Evolutionary conservation across 306 rosid species (phyloP).

Genomic region (Castanea mollissima): DNA sequence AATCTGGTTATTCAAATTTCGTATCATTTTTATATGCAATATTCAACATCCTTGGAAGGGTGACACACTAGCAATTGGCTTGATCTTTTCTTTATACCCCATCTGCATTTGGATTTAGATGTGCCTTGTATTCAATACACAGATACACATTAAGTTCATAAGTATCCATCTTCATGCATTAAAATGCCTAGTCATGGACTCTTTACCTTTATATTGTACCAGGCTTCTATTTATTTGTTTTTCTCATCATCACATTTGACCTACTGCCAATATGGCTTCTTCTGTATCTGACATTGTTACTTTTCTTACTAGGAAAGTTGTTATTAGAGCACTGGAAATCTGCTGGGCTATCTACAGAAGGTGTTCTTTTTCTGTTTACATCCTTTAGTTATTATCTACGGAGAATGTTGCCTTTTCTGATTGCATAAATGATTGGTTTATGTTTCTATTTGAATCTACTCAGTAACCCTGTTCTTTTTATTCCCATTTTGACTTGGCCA

Average conservation of each 20-base stretch:
- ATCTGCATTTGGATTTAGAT: not conserved
- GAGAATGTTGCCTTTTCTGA: not conserved
- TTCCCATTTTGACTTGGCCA: not conserved
- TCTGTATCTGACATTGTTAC: not conserved
- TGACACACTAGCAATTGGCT: not conserved
- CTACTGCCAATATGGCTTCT: not conserved
- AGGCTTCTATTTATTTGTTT: not conserved
- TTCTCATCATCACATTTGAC: not conserved
- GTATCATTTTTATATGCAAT: not conserved
- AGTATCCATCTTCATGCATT: not conserved
- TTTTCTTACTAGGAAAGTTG: conserved; percentile 52
- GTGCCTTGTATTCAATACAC: not conserved
- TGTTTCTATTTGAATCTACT: not conserved
- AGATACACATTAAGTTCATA: not conserved
- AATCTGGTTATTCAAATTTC: not conserved
- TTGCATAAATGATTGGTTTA: not conserved
- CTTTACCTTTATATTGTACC: not conserved
- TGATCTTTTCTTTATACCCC: not conserved
- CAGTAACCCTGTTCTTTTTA: not conserved
- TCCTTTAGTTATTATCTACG: not conserved
- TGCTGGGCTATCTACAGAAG: conserved; percentile 65
- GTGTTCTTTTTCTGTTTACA: conserved; percentile 26
- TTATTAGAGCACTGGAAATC: conserved; percentile 77
- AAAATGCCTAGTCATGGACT: not conserved
- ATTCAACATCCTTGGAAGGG: not conserved